These are phyloP conservation scores for Cercospora nicotianae DNA, from an alignment of 2,329 filamentous ascomycete species.

Conservation along the genomic window DNA sequence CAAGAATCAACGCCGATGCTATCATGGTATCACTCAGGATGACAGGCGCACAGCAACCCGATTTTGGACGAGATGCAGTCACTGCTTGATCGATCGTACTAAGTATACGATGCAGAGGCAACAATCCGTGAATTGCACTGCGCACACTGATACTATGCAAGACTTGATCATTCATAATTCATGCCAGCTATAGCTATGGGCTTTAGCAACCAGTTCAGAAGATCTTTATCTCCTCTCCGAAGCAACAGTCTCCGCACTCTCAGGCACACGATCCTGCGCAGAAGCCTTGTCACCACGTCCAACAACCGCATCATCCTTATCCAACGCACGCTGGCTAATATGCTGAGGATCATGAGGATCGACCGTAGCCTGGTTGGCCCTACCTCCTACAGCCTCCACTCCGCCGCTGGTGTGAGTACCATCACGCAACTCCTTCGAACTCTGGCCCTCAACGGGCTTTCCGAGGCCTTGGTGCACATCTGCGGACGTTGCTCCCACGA, in stretches of 20 bases:
- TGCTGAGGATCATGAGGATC: conserved; percentile 39
- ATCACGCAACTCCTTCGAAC: conserved; percentile 49
- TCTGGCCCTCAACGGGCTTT: conserved; percentile 53
- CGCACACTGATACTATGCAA: too few relatives aligned
- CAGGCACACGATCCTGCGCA: conserved; percentile 42
- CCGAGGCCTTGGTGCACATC: conserved; percentile 57
- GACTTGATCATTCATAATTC: too few relatives aligned
- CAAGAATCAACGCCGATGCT: too few relatives aligned
- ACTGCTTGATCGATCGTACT: too few relatives aligned
- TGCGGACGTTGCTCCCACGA: conserved; percentile 54
- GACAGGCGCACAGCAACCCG: too few relatives aligned
- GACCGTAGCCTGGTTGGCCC: conserved; percentile 25
- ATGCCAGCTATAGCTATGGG: not conserved
- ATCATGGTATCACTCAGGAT: too few relatives aligned
- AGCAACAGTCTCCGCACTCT: conserved; percentile 34
- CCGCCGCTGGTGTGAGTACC: conserved; percentile 42
- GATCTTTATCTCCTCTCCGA: conserved; percentile 25
- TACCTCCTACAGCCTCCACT: conserved; percentile 46
- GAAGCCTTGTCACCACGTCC: conserved; percentile 37
- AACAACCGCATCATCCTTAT: conserved; percentile 38
- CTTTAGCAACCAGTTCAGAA: not conserved
- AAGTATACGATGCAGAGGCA: too few relatives aligned
- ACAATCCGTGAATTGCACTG: too few relatives aligned
- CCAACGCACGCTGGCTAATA: conserved; percentile 42
- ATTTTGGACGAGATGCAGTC: too few relatives aligned